These are phyloP conservation scores for Leccinum fibrillosum DNA, from an alignment of 768 basidiomycete species.

Conservation along the genomic window DNA sequence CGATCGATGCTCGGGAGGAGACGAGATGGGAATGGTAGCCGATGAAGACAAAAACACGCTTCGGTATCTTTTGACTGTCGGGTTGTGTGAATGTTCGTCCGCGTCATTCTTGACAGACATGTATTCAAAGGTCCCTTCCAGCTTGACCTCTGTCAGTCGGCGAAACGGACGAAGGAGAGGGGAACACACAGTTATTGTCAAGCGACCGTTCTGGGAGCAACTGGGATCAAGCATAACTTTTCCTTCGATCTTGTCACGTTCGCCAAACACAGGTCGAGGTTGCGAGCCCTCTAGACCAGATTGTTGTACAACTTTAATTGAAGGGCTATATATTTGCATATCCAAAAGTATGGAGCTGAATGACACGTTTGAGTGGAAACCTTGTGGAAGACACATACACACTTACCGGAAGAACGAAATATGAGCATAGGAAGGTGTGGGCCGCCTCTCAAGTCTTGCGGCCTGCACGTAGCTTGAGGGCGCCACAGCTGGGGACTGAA, in stretches of 20 bases:
- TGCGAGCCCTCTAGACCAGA: constrained; percentile 23
- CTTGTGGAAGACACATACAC: not conserved
- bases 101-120: constrained; percentile 23
- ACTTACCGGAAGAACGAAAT: constrained; percentile 51
- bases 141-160: constrained; percentile 33
- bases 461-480: constrained; percentile 36
- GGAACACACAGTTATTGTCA: constrained; percentile 51
- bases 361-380: constrained; percentile 3
- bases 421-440: constrained; percentile 35
- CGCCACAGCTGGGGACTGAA: constrained; percentile 6
- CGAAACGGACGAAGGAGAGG: not conserved
- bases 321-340: constrained; percentile 60
- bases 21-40: constrained; percentile 39
- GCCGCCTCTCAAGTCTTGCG: constrained; percentile 18
- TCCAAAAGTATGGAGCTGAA: constrained; percentile 53
- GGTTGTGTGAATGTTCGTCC: constrained; percentile 18
- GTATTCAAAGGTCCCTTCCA: constrained; percentile 62
- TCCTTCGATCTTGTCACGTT: constrained; percentile 58
- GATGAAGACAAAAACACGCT: constrained; percentile 53
- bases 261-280: constrained; percentile 52
- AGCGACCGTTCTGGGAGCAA: constrained; percentile 50
- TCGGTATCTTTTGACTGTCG: constrained; percentile 28
- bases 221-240: constrained; percentile 54
- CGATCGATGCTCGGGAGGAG: constrained; percentile 20
- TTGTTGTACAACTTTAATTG: constrained; percentile 45